phyloP scores from a whole-genome alignment of 371 early-diverging fungal species.

The Dentiscutata heterogama region DNA sequence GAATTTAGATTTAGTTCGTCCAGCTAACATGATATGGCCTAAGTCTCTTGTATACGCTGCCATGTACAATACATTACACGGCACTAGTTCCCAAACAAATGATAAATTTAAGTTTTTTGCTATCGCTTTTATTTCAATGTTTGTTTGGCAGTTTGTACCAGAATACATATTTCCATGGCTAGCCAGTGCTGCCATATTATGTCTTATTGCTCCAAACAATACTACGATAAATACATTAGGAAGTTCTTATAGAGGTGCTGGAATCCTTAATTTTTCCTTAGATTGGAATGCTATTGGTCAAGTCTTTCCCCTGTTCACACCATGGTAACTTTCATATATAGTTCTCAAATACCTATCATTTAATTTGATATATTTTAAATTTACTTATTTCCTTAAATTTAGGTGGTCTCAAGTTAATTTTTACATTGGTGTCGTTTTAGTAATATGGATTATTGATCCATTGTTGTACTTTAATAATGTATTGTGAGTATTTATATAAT shows the following conservation, averaged over 20 bases:
- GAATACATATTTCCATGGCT: conserved; percentile 66
- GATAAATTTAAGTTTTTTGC: conserved; percentile 52
- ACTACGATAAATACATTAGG: conserved; percentile 63
- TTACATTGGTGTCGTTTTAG: conserved; percentile 69
- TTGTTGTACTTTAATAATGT: conserved; percentile 71
- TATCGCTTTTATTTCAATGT: conserved; percentile 53
- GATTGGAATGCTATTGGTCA: conserved; percentile 52
- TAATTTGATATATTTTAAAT: no score
- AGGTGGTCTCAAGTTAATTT: conserved; percentile 78
- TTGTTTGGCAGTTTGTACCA: conserved; percentile 69
- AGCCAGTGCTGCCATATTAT: conserved; percentile 57
- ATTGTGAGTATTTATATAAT: conserved; percentile 68
- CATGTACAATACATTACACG: conserved; percentile 64
- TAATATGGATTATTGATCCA: conserved; percentile 77
- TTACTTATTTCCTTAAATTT: conserved; percentile 39
- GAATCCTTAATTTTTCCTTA: conserved; percentile 50
- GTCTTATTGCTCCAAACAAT: conserved; percentile 49
- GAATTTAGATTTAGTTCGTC: conserved; percentile 20
- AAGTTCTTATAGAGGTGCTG: conserved; percentile 60
- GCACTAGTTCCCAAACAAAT: conserved; percentile 46
- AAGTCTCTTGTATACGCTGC: conserved; percentile 65
- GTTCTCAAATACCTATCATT: no score
- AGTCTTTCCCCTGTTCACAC: conserved; percentile 19
- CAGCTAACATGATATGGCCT: conserved; percentile 67
- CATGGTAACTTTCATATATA: background rate